phyloP scores from a whole-genome alignment of 257 asterid genomes.

The Solanum sejunctum region DNA sequence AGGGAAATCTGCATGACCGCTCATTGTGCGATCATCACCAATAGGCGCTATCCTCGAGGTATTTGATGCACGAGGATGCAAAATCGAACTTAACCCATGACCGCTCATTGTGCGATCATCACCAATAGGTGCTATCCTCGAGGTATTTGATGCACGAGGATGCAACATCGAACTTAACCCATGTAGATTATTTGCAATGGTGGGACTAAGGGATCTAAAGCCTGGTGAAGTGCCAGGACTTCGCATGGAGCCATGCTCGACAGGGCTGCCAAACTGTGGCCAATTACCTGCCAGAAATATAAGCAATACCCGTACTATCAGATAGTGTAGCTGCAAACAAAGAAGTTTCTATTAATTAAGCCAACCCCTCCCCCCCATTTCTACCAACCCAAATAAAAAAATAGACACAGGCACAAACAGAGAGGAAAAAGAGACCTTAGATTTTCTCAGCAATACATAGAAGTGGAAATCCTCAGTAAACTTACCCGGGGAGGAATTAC shows the following conservation, averaged over 20 bases:
- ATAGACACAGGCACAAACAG: slow-evolving; percentile 6
- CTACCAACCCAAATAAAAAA: background rate
- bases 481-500: slow-evolving; percentile 50
- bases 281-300: slow-evolving; percentile 37
- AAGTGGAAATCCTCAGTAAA: background rate
- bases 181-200: slow-evolving; percentile 21
- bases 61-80: slow-evolving; percentile 26
- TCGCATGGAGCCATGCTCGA: slow-evolving; percentile 29
- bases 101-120: slow-evolving; percentile 11
- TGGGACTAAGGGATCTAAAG: slow-evolving; percentile 26
- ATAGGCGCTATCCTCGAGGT: slow-evolving; percentile 26
- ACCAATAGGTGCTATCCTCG: slow-evolving; percentile 26
- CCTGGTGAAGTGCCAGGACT: slow-evolving; percentile 30
- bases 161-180: slow-evolving; percentile 27
- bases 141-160: slow-evolving; percentile 21
- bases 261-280: slow-evolving; percentile 43
- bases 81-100: slow-evolving; percentile 20
- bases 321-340: background rate
- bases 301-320: background rate
- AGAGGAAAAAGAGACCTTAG: background rate
- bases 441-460: background rate
- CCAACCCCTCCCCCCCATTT: background rate
- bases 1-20: slow-evolving; percentile 5
- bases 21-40: slow-evolving; percentile 15
- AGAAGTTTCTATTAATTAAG: background rate